phyloP scores from a whole-genome alignment of 78 protist genomes.

The Salpingoeca rosetta region DNA sequence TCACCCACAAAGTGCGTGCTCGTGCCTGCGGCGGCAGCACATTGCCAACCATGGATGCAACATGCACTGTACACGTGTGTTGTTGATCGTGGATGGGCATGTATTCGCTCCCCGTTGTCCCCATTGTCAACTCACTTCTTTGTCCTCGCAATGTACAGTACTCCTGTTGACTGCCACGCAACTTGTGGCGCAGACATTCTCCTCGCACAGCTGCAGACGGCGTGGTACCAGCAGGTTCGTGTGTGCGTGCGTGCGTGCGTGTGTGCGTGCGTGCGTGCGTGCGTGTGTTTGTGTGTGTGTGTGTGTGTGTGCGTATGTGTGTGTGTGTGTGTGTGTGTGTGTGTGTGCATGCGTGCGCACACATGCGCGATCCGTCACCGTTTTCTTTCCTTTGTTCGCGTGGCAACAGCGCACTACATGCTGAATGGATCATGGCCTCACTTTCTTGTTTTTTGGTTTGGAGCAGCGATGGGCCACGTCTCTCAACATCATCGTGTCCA shows the following conservation, averaged over 20 bases:
- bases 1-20: too few species aligned
- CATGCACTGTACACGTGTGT: neutral
- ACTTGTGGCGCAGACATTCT: too few species aligned
- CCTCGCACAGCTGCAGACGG: neutral
- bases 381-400: neutral
- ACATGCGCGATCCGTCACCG: neutral
- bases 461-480: too few species aligned
- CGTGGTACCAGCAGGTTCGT: neutral
- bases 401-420: neutral
- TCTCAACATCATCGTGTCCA: too few species aligned
- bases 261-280: slow-evolving; percentile 13
- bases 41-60: too few species aligned
- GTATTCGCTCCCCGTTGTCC: neutral
- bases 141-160: too few species aligned
- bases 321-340: neutral
- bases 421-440: neutral
- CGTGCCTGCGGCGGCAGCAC: too few species aligned
- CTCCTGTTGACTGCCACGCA: too few species aligned
- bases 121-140: too few species aligned
- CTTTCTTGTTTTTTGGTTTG: neutral
- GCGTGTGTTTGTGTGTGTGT: neutral
- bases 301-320: neutral
- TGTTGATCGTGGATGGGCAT: neutral
- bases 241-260: slow-evolving; percentile 3
- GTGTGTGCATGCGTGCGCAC: neutral